Evolutionary conservation across 2,329 filamentous ascomycete genomes (phyloP), one percentile per base, ranked within the genome.

Genomic region (Fusarium nodosum): DNA sequence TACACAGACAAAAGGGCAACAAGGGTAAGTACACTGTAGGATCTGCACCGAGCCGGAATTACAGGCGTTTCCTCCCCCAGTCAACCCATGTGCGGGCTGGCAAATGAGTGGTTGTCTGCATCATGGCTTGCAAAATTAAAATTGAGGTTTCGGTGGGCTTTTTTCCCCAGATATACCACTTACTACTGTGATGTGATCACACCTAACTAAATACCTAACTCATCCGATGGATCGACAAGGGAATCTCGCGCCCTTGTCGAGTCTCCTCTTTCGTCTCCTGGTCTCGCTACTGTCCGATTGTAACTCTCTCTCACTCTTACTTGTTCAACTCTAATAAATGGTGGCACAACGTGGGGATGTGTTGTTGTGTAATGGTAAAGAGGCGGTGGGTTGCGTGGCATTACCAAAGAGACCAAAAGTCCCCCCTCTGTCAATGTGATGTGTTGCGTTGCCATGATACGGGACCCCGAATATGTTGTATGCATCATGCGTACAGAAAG

Each of bases 81-180:
- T 69, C 71, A 65, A 61, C 53, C 47, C 61, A 57, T 60, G 48
- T 51, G 55, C 70, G 67, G 71, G 52, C 64, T 68, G 60, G 71
- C 57, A 74, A 75, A 75, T 75, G 75, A 76, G 60, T 63, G 41
- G 54, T 47, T 51, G 58, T 64, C 67, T 71, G 71, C 57, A 76
- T 74, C 72, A 72, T 75, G 72, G 74, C 74, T 75, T 75, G 74
- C 62, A 71, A 74, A 68, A 66, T 75, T 75, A 73, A 76, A 76
- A 75, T 75, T 72, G 72, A 72, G 67, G 63, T 39, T 30, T 59
- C 66, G 67, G 71, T 62, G 60, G 71, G 72, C 64, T 74, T 42
- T 76, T 60, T 76, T 60, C 74, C 74, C 74, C 73, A 75, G 73
- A 75, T 71, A 69, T 30, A 51, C 48, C 20, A 39, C 18, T 3